Evolutionary conservation across 495 filamentous ascomycete species (phyloP), one percentile per base, ranked within the genome.

Genomic region (Pyrenula massariospora): DNA sequence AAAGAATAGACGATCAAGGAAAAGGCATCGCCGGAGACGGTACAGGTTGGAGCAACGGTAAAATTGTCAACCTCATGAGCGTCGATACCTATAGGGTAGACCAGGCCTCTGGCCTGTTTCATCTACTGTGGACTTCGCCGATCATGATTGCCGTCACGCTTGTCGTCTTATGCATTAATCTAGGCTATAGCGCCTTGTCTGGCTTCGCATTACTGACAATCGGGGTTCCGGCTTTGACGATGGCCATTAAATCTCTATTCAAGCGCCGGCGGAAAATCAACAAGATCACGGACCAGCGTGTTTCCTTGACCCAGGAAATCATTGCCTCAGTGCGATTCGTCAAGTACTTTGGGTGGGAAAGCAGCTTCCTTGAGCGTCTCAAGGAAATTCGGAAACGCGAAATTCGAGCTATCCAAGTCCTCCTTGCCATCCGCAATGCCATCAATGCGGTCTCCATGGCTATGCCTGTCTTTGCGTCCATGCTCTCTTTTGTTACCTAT

Each of bases 311-410:
- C 0, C 92, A 96, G 64, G 92, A 97, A 63, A 94, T 97, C 31
- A 66, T 97, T 21, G 85, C 90, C 58, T 86, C 86, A 1, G 91
- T 96, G 50, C 80, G 90, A 19, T 96, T 97, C 62, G 91, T 97
- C 66, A 97, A 97, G 68, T 95, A 80, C 70, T 96, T 95, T 65
- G 92, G 88, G 8, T 97, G 92, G 92, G 92, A 97, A 63, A 83
- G 77, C 31, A 83, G 84, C 51, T 97, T 97, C 66, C 72, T 96
- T 2, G 73, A 77, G n/a, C 81, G 90, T 19, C 74, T 97, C 10
- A 75, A 78, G 52, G 75, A 82, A 20, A 86, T 92, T 54, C 82
- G 92, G 50, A 73, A 71, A 24, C 76, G 75, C 50, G 92, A 97
- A 65, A 88, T 97, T 61, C 68, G 73, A 12, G 79, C 83, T 2